Evolutionary conservation across 2,329 filamentous ascomycete genomes (phyloP), one percentile per base, ranked within the genome.

Genomic region (Colletotrichum eleusines): DNA sequence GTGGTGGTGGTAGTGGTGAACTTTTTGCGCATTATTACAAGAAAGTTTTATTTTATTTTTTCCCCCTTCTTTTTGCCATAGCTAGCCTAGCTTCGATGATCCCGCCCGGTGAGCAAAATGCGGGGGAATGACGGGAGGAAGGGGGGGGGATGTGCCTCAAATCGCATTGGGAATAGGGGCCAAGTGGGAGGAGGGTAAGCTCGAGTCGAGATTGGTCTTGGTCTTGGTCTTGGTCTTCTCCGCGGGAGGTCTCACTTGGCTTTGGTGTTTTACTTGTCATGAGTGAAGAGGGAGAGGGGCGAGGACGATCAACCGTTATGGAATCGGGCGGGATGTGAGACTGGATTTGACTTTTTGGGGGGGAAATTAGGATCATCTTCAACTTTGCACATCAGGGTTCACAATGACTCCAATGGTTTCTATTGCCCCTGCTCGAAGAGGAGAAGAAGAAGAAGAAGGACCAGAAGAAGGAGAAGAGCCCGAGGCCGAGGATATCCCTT

Each of bases 231-330:
- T n/a, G n/a, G n/a, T 33, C 31, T 9, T 31, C 26, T 59, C 44
- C 44, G 58, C 44, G 58, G 31, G 44, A 8, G 44, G 58, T 61
- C 50, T 61, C 58, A 61, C 58, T 38, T 38, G 53, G n/a, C 11
- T 3, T 5, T 23, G 6, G 31, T 26, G 33, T 38, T 38, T 40
- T 38, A n/a, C 20, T 5, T 11, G 18, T 20, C 7, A 6, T 12
- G 38, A 35, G 51, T 35, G 51, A 38, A 31, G 8, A 7, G 40
- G 16, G 40, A 14, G 38, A 4, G 18, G 28, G 31, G 28, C 28
- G 31, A 33, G 50, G 50, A 33, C 50, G 50, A 53, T 53, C 50
- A n/a, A 31, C 18, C 9, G 31, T 33, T 4, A 20, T 54, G 40
- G 18, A 20, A 11, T 35, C 1, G 20, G 51, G 42, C 18, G 18